Base-by-base conservation (phyloP, 164 flowering plant genomes). In the Annona squamosa region DNA sequence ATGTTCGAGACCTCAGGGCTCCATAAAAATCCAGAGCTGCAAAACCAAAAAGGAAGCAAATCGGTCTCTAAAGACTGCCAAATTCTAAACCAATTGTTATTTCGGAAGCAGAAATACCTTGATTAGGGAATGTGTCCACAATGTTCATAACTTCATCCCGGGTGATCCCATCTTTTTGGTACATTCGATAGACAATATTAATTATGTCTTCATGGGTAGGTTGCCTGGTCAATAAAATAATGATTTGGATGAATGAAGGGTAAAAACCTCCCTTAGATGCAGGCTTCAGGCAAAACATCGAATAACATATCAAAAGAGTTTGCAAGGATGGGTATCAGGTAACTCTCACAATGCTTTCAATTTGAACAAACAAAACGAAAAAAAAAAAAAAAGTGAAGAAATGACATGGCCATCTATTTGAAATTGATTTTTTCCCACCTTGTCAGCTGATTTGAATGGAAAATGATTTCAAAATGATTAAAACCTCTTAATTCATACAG, bases 21-120 rank as follows among this genome's bases (percentile, higher is more conserved):
- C 97, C 98, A 82, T 91, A 94, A 76, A 94, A 94, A 78, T 92
- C 98, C 86, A 94, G 81, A 64, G 98, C 98, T 94, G 91, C 77
- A 68, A 76, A 80, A 69, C 26, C 37, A 72, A 16, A 74, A 81
- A 26, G 42, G 74, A 12, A 52, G 59, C 13, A 2, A 16, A 52
- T 52, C 9, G 59, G 9, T 52, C 59, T 16, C 13, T 6, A 16
- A 52, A 26, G 37, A 52, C 7, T 5, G 13, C 13, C 59, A 0
- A 10, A 52, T 5, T 5, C 10, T 47, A 46, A 9, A 68, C 46
- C 37, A 68, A 68, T 4, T 4, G 70, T 68, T 46, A 45, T 67
- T 77, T 5, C 70, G 12, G 65, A 66, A n/a, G 71, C 2, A 73
- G 46, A 69, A 17, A 16, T 84, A 91, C 98, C 98, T 92, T 94